phyloP scores from a whole-genome alignment of 148 eudicot genomes.

The Arbutus unedo region DNA sequence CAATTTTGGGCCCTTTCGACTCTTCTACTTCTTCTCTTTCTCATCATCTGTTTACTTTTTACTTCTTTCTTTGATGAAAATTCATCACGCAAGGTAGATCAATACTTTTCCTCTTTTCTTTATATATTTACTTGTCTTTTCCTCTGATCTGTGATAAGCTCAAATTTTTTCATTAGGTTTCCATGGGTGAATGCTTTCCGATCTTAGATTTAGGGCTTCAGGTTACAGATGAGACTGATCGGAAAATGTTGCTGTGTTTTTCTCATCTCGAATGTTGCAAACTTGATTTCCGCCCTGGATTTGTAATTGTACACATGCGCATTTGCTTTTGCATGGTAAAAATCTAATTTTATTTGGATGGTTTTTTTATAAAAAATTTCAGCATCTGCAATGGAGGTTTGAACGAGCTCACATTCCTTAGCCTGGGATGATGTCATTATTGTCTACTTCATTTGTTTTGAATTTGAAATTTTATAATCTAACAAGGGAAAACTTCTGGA shows the following conservation, averaged over 20 bases:
- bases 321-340: not conserved
- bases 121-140: not conserved
- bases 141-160: not conserved
- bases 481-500: not conserved
- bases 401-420: not conserved
- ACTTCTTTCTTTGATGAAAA: not conserved
- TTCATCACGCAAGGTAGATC: not conserved
- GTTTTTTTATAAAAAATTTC: not conserved
- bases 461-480: not conserved
- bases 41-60: not conserved
- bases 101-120: not conserved
- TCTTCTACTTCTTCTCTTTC: not conserved
- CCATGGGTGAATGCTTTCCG: not conserved
- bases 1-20: not conserved
- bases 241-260: not conserved
- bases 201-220: constrained; percentile 8
- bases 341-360: not conserved
- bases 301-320: not conserved
- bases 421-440: not conserved
- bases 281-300: not conserved
- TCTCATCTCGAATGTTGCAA: not conserved
- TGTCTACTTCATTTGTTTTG: not conserved
- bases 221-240: not conserved
- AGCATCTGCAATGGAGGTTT: not conserved
- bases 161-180: not conserved